Conservation (phyloP, 345 rosid genomes). For the Lepidium aucheri region DNA sequence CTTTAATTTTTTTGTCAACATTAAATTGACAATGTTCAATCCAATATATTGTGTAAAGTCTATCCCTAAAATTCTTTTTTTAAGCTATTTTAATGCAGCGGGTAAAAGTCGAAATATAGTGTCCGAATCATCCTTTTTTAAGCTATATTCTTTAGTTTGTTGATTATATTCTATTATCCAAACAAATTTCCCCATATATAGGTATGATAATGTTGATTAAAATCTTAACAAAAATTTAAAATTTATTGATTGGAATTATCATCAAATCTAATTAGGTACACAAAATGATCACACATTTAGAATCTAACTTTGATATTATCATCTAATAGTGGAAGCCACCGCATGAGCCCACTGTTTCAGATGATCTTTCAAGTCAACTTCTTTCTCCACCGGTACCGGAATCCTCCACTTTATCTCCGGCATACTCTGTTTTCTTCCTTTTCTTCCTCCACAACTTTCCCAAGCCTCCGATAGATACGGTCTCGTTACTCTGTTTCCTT, state of each 20-base stretch:
- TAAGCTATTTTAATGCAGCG: no score
- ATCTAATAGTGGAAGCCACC: slow-evolving; percentile 54
- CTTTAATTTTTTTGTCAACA: no score
- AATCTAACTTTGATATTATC: slow-evolving; percentile 11
- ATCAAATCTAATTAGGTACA: background rate
- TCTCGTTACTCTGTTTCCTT: slow-evolving; percentile 25
- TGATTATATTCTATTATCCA: no score
- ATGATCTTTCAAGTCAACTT: slow-evolving; percentile 46
- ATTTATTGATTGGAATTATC: background rate
- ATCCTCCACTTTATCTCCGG: slow-evolving; percentile 37
- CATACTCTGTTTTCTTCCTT: slow-evolving; percentile 11
- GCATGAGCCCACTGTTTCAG: slow-evolving; percentile 62
- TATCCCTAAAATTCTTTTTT: no score
- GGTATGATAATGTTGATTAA: no score
- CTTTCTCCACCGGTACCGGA: slow-evolving; percentile 29
- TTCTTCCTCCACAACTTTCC: slow-evolving; percentile 34
- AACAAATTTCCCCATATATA: no score
- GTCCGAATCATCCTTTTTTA: no score
- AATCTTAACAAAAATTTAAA: no score
- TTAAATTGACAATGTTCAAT: no score
- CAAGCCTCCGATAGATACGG: slow-evolving; percentile 64
- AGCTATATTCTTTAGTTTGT: no score
- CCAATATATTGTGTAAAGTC: no score
- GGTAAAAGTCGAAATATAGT: no score
- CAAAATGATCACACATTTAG: background rate